Evolutionary conservation across 2,329 filamentous ascomycete species (phyloP).

Genomic region (Penicillium sp.): DNA sequence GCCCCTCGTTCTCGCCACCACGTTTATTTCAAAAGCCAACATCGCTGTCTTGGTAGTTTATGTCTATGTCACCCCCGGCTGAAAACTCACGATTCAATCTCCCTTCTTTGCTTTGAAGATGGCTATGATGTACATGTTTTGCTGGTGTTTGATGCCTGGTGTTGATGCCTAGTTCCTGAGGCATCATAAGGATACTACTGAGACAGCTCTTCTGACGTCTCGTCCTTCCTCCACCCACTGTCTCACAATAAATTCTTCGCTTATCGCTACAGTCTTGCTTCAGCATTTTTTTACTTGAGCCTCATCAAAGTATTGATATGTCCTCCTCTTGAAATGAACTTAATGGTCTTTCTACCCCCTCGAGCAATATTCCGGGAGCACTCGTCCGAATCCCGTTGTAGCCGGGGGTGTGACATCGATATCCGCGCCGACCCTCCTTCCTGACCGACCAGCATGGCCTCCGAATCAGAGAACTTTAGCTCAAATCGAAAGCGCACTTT

Average conservation of each 20-base stretch:
- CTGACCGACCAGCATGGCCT: background rate
- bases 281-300: no score
- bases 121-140: no score
- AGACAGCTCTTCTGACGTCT: no score
- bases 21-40: background rate
- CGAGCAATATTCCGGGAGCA: background rate
- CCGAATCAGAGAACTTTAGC: background rate
- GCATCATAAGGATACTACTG: no score
- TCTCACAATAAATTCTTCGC: no score
- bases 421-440: background rate
- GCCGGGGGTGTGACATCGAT: background rate
- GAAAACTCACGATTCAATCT: background rate
- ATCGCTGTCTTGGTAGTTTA: background rate
- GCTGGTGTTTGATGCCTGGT: no score
- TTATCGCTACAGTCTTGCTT: no score
- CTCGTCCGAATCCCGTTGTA: background rate
- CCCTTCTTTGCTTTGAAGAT: background rate
- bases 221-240: no score
- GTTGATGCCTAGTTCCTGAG: no score
- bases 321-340: background rate
- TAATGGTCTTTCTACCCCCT: background rate
- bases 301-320: background rate
- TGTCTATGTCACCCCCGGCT: background rate
- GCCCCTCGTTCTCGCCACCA: background rate
- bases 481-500: conserved; percentile 2